phyloP scores from a whole-genome alignment of 306 rosid genomes.

The Dalbergia cochinchinensis region DNA sequence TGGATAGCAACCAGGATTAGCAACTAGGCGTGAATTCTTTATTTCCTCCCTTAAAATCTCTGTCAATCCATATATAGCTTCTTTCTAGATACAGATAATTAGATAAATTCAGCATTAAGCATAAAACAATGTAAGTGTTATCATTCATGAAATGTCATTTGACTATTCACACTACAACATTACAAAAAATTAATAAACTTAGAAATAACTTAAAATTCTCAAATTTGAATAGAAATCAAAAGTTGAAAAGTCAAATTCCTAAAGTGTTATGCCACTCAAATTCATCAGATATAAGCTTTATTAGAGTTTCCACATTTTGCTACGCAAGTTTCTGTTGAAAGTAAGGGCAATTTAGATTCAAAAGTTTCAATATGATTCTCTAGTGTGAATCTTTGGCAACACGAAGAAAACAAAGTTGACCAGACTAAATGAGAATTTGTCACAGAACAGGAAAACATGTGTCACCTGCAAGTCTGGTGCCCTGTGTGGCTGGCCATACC shows the following conservation, averaged over 20 bases:
- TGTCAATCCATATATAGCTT: constrained; percentile 93
- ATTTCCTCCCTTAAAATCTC: constrained; percentile 79
- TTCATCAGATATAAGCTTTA: constrained; percentile 27
- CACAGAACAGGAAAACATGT: constrained; percentile 20
- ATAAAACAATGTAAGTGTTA: neutral
- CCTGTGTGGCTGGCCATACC: constrained; percentile 92
- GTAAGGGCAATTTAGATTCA: constrained; percentile 10
- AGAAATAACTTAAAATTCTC: neutral
- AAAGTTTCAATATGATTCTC: constrained; percentile 16
- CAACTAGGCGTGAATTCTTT: constrained; percentile 82
- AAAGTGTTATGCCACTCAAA: constrained; percentile 1
- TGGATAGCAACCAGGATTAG: constrained; percentile 99
- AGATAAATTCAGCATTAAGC: constrained; percentile 40
- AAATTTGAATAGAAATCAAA: constrained; percentile 22
- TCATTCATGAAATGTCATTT: constrained; percentile 11
- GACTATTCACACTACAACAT: neutral
- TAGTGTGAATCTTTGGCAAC: neutral
- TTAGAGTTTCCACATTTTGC: constrained; percentile 31
- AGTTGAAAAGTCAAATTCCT: constrained; percentile 30
- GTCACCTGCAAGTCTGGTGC: constrained; percentile 87
- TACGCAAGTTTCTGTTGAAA: constrained; percentile 14
- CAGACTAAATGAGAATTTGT: constrained; percentile 34
- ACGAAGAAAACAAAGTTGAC: constrained; percentile 31
- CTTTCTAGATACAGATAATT: constrained; percentile 70
- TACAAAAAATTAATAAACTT: neutral